Base-by-base conservation (phyloP, 2,329 filamentous ascomycete genomes). In the Cyclaneusma minus region DNA sequence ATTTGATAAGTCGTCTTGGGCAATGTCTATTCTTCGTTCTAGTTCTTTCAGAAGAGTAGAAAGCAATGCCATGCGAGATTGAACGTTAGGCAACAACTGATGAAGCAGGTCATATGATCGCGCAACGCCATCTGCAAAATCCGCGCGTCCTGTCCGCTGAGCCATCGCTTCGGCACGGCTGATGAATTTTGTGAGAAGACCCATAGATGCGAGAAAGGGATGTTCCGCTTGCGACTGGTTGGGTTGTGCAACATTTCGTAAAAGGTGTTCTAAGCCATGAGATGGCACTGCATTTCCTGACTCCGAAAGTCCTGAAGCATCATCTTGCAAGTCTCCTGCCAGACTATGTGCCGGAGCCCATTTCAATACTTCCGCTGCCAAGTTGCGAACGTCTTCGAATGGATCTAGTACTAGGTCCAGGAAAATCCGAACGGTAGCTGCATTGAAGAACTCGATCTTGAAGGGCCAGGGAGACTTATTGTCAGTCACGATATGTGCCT, bases 71-170 rank as follows among this genome's bases (percentile, higher is more conserved):
- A 64, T 35, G 7, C 55, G 59, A 7, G 50, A 47, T 3, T 58
- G 43, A n/a, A 51, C 45, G 2, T 48, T 49, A 11, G 44, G 43
- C 9, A 65, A 56, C 45, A 72, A 68, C 21, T 58, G 56, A 43
- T 74, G 81, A 4, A 83, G 49, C 10, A 92, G 54, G 21, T 79
- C 71, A 33, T 76, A 78, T 3, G 76, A 61, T 28, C 82, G 72
- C 17, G 85, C 87, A 24, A 89, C 74, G 7, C 87, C 87, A 51
- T 98, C 87, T 2, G 85, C 84, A 47, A 93, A 82, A 45, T 95
- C 85, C 8, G 84, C 87, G 33, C 89, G 68, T 13, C 82, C 82
- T 4, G 83, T 92, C 14, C 56, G 59, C 13, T 71, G 61, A 31
- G 81, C 74, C 17, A 68, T 55, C 4, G 52, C 49, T 30, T 75